These are phyloP conservation scores for Casuarina glauca DNA, from an alignment of 306 rosid species.

Conservation along the genomic window DNA sequence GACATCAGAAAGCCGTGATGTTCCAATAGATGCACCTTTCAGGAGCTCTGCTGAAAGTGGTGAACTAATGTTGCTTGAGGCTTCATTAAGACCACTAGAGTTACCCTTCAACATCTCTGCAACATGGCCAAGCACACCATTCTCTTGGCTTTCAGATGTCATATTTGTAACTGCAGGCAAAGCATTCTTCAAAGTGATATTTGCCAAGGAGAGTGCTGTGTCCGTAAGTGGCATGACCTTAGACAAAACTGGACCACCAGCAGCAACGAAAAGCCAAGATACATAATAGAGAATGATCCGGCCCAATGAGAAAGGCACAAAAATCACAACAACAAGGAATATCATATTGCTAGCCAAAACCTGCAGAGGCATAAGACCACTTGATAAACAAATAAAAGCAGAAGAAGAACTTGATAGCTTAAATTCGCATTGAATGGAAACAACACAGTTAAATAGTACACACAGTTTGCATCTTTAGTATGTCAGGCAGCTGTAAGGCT, in stretches of 20 bases:
- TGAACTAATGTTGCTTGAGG: slow-evolving; percentile 60
- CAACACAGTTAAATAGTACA: background rate
- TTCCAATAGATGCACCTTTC: slow-evolving; percentile 65
- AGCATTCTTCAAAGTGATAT: slow-evolving; percentile 82
- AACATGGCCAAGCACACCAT: slow-evolving; percentile 70
- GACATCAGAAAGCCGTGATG: slow-evolving; percentile 87
- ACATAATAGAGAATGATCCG: slow-evolving; percentile 74
- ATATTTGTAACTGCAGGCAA: slow-evolving; percentile 71
- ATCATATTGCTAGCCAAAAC: slow-evolving; percentile 99
- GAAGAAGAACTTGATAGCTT: background rate
- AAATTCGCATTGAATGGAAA: background rate
- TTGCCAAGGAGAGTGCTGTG: slow-evolving; percentile 80
- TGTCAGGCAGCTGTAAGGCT: background rate
- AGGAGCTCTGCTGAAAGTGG: slow-evolving; percentile 63
- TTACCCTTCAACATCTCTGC: slow-evolving; percentile 73
- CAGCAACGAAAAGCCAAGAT: slow-evolving; percentile 77
- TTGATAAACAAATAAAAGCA: background rate
- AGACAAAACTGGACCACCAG: slow-evolving; percentile 70
- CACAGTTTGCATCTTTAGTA: background rate
- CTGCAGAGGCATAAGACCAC: slow-evolving; percentile 45
- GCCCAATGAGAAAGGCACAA: slow-evolving; percentile 91
- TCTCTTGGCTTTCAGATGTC: slow-evolving; percentile 67
- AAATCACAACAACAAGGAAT: slow-evolving; percentile 93
- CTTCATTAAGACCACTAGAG: slow-evolving; percentile 63
- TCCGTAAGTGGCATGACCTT: slow-evolving; percentile 70